Base-by-base conservation (phyloP, 495 filamentous ascomycete genomes). In the Zalerion maritima region DNA sequence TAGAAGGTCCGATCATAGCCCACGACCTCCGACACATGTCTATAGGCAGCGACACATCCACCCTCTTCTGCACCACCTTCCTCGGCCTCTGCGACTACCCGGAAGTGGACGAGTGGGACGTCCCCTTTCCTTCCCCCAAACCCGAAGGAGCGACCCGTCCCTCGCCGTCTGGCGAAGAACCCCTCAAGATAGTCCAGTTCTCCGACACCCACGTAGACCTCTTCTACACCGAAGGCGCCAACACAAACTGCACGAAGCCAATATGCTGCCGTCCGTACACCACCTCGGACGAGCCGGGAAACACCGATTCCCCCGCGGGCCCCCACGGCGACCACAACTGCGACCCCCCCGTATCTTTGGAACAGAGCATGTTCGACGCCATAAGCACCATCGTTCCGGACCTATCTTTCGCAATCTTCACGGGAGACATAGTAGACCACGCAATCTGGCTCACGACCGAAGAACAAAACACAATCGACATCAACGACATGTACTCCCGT, bases 181-280 rank as follows among this genome's bases (percentile, higher is more conserved):
- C 67, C 9, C 40, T 71, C 39, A 47, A 60, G 15, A 50, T 72
- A 8, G 65, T 67, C 9, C 68, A 72, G 36, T 64, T 64, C 43
- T 67, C 57, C 15, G 68, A 72, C 36, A 67, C 65, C 6, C 68
- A 72, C 34, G 48, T 71, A 26, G 68, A 72, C 35, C 52, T 54
- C 0, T 51, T 43, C 20, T 72, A 72, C 36, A 58, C 57, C 13
- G 42, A 47, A 3, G 68, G 65, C 2, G 47, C 65, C 4, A 68
- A 45, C 38, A 57, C 57, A 18, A 51, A 63, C 30, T 71, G 65
- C 38, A 50, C 61, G 13, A 69, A 69, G 37, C 62, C 59, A 6
- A 67, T 73, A 36, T 73, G 68, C 40, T 73, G 68, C 37, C 44
- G 68, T 29, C 41, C 50, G 2, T 69, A 62, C 34, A 55, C 52